Evolutionary conservation across 257 asterid genomes (phyloP), one percentile per base, ranked within the genome.

Genomic region (Penstemon davidsonii): DNA sequence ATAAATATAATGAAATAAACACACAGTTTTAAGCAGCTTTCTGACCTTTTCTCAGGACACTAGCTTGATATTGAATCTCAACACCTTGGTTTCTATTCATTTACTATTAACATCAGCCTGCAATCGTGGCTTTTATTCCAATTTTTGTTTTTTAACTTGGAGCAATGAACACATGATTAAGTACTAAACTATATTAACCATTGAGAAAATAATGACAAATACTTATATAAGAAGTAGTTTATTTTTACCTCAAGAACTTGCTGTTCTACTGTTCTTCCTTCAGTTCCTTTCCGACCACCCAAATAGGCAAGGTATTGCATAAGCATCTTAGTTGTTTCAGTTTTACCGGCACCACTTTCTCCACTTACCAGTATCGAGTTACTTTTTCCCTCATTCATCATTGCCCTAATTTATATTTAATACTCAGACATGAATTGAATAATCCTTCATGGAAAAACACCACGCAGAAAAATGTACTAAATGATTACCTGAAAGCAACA

Each of bases 321-420:
- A 82, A 94, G 97, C 99, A 94, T 94, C 89, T 90, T 93, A 54
- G 99, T 90, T 33, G 97, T 93, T 88, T 93, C 97, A 11, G 99
- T 93, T 84, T 93, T 93, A 69, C 99, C 99, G 53, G 99, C 97
- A 69, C 99, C 99, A 81, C 99, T 93, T 87, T 93, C 99, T 71
- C 99, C 99, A 72, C 99, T 93, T 8, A 93, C 99, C 67, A 93
- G 76, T 71, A 93, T 93, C 37, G 99, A 84, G 75, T 94, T 94
- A 80, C 96, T 91, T 83, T 84, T 91, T 38, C 92, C 95, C 78
- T 94, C 97, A 43, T 84, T 84, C 55, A 82, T 59, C 99, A 94
- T 90, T 57, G 89, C 96, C 88, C 96, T 89, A 67, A 58, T 67
- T 76, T 77, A 83, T 64, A 70, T 71, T 64, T 74, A 62, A 60